These are phyloP conservation scores for Ganoderma multipileum DNA, from an alignment of 1,284 basidiomycete species.

Conservation along the genomic window DNA sequence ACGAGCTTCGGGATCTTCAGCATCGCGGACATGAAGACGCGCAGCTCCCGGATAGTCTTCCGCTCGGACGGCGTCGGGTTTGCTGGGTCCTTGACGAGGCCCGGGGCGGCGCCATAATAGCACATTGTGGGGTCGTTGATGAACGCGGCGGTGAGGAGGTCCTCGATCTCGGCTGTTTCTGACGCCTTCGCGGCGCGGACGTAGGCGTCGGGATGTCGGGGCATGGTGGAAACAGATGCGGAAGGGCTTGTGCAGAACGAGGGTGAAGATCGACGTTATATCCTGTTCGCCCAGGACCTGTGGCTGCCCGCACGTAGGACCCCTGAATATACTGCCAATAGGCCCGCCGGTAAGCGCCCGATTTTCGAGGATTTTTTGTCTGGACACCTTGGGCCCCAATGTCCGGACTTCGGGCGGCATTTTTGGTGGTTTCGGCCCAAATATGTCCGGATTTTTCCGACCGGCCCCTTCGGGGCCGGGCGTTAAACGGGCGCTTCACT, in stretches of 20 bases:
- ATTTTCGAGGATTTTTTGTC: no score
- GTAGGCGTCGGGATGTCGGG: constrained; percentile 1
- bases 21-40: background rate
- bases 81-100: background rate
- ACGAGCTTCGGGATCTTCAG: background rate
- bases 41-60: background rate
- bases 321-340: no score
- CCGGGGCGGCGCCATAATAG: background rate
- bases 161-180: background rate
- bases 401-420: no score
- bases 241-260: background rate
- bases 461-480: no score
- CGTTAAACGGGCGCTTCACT: no score
- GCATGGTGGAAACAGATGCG: background rate
- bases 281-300: background rate
- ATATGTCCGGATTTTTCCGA: no score
- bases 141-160: constrained; percentile 2
- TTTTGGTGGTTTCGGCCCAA: no score
- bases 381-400: no score
- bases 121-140: constrained; percentile 4
- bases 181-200: background rate
- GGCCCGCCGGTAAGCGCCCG: no score
- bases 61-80: background rate
- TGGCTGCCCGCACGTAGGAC: background rate
- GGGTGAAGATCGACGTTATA: background rate